Evolutionary conservation across 2,329 filamentous ascomycete genomes (phyloP).

Genomic region (Coniochaeta hoffmannii): DNA sequence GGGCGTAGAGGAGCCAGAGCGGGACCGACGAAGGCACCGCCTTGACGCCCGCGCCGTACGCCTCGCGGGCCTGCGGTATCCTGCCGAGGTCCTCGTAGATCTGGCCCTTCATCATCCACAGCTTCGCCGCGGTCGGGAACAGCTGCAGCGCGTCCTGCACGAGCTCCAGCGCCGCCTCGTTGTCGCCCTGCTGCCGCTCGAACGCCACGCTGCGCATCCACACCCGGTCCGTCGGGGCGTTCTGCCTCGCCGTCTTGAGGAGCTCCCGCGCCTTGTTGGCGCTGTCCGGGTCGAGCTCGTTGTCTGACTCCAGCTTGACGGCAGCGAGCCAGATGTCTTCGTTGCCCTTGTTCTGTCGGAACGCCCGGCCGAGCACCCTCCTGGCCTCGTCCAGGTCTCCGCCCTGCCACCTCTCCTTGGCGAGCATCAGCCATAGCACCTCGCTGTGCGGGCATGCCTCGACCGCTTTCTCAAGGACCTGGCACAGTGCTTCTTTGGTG

Average conservation of each 20-base stretch:
- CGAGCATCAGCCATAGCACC: constrained; percentile 91
- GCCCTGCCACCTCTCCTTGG: constrained; percentile 87
- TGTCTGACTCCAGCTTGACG: constrained; percentile 92
- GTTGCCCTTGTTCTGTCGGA: constrained; percentile 92
- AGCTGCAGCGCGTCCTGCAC: constrained; percentile 79
- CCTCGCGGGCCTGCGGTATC: constrained; percentile 77
- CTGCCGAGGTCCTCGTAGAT: constrained; percentile 84
- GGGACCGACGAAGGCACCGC: constrained; percentile 77
- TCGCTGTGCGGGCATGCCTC: constrained; percentile 89
- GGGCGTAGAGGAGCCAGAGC: constrained; percentile 82
- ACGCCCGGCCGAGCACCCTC: constrained; percentile 77
- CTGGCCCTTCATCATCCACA: constrained; percentile 99
- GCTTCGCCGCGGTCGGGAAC: constrained; percentile 78
- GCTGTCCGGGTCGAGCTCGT: constrained; percentile 68
- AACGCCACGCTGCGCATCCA: constrained; percentile 97
- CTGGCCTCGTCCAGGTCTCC: constrained; percentile 84
- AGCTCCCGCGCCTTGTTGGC: constrained; percentile 78
- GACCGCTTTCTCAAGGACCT: constrained; percentile 84
- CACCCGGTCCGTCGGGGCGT: constrained; percentile 90
- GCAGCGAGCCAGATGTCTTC: constrained; percentile 97
- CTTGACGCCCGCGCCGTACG: constrained; percentile 81
- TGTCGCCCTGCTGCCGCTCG: constrained; percentile 75
- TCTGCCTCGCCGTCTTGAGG: constrained; percentile 72
- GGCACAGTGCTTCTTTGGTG: constrained; percentile 72
- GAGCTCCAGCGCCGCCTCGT: constrained; percentile 76